Evolutionary conservation across 1,284 basidiomycete species (phyloP).

Genomic region (Rhodotorula sp.): DNA sequence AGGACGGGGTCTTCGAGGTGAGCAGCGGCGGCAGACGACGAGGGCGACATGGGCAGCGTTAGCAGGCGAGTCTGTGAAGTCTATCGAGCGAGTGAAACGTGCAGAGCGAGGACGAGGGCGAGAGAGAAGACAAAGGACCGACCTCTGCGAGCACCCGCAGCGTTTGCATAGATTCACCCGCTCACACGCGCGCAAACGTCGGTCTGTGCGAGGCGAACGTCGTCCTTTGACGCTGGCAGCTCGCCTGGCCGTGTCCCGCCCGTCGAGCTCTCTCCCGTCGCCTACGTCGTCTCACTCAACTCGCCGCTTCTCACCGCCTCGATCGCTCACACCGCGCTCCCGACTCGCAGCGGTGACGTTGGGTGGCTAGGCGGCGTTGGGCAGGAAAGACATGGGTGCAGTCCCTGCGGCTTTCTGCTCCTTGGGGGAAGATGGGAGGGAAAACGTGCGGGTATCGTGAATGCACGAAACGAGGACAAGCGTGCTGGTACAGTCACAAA

Average conservation of each 20-base stretch:
- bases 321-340: not conserved
- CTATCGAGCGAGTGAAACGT: not conserved
- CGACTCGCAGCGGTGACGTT: not conserved
- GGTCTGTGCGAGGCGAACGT: no score
- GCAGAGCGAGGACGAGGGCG: not conserved
- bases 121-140: not conserved
- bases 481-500: not conserved
- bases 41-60: not conserved
- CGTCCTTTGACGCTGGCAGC: no score
- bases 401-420: no score
- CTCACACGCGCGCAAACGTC: no score
- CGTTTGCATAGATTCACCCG: no score
- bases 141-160: no score
- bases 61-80: not conserved
- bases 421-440: not conserved
- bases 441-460: constrained; percentile 4
- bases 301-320: not conserved
- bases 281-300: not conserved
- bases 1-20: not conserved
- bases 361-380: not conserved
- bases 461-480: not conserved
- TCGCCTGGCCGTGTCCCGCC: no score
- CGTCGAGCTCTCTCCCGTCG: not conserved
- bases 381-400: no score
- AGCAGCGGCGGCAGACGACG: not conserved